Evolutionary conservation across 352 stramenopile species (phyloP).

Genomic region (Globisporangium takayamanum): DNA sequence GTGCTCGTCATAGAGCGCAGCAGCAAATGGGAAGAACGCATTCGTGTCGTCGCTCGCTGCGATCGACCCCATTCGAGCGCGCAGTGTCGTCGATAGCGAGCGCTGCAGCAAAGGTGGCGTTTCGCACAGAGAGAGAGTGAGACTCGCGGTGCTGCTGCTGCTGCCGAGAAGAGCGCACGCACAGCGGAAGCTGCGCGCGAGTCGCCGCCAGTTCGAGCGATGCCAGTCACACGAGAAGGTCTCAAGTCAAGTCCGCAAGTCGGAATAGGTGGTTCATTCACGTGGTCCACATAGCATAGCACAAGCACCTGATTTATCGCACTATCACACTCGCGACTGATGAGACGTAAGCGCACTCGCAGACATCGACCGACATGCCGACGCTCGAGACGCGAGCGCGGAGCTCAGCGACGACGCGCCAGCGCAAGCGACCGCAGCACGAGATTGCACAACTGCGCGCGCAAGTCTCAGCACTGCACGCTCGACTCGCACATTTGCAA

Average conservation of each 20-base stretch:
- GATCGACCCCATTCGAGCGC: neutral
- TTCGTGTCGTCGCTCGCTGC: neutral
- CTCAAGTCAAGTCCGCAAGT: too few species aligned
- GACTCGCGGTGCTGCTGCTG: neutral
- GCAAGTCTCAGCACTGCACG: neutral
- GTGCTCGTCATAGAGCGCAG: constrained; percentile 1
- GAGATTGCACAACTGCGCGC: neutral
- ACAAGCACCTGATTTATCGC: too few species aligned
- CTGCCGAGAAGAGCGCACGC: too few species aligned
- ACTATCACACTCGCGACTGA: too few species aligned
- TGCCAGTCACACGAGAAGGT: too few species aligned
- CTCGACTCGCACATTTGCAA: neutral
- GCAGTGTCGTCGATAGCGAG: neutral
- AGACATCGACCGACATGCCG: too few species aligned
- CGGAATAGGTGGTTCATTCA: too few species aligned
- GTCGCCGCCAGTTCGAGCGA: too few species aligned
- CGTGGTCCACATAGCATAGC: too few species aligned
- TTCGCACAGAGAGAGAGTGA: neutral
- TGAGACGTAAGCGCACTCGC: too few species aligned
- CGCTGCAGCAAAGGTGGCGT: neutral
- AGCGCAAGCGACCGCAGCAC: neutral
- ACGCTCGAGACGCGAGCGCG: too few species aligned
- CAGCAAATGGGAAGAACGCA: neutral
- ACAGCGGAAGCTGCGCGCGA: too few species aligned
- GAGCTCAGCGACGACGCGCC: neutral